Evolutionary conservation across 306 rosid genomes (phyloP).

Genomic region (Cucurbita moschata): DNA sequence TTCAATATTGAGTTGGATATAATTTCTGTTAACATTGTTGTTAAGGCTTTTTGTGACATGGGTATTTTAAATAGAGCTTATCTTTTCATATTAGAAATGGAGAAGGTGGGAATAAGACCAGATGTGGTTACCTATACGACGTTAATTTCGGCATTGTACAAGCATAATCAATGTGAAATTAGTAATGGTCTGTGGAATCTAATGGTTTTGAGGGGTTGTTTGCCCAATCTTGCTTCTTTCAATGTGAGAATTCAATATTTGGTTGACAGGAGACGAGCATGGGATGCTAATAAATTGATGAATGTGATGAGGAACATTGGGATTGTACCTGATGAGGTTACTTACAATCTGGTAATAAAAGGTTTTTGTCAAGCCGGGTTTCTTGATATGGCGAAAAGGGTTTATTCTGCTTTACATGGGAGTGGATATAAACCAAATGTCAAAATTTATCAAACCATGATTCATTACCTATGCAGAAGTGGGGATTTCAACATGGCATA

Average conservation of each 20-base stretch:
- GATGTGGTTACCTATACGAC: constrained; percentile 64
- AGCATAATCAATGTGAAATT: constrained; percentile 25
- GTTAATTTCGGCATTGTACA: constrained; percentile 49
- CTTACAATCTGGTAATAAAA: constrained; percentile 59
- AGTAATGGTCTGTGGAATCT: constrained; percentile 74
- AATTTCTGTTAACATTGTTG: constrained; percentile 38
- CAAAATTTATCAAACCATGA: constrained; percentile 71
- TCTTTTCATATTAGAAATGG: constrained; percentile 36
- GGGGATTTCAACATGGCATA: constrained; percentile 42
- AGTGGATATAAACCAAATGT: constrained; percentile 37
- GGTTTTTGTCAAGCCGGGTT: constrained; percentile 47
- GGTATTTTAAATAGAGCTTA: constrained; percentile 30
- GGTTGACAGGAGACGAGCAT: constrained; percentile 30
- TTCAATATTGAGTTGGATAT: constrained; percentile 34
- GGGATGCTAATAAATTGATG: constrained; percentile 57
- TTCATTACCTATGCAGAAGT: constrained; percentile 60
- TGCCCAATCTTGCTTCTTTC: constrained; percentile 50
- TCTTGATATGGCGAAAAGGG: constrained; percentile 59
- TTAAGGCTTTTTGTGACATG: constrained; percentile 44
- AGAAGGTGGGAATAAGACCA: constrained; percentile 36
- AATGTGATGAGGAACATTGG: constrained; percentile 34
- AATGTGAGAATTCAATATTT: constrained; percentile 61
- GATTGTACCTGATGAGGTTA: constrained; percentile 44
- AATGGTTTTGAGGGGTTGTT: constrained; percentile 52
- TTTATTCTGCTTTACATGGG: constrained; percentile 29